Evolutionary conservation across 1,284 basidiomycete species (phyloP).

Genomic region (Fomitopsis palustris): DNA sequence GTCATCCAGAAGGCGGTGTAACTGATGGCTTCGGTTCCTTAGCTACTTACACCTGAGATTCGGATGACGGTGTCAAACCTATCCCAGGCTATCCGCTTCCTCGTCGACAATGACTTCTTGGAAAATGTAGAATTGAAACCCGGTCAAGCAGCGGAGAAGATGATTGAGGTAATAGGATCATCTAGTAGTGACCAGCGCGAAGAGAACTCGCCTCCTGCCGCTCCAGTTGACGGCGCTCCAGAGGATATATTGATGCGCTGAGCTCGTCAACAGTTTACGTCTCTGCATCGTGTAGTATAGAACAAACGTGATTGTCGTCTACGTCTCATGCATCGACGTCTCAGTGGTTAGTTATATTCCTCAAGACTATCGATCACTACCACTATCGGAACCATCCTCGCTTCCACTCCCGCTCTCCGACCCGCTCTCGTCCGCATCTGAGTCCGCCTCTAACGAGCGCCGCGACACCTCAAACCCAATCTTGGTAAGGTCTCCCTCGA

Average conservation of each 20-base stretch:
- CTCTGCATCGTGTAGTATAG: background rate
- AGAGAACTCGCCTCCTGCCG: background rate
- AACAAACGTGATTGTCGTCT: conserved; percentile 5
- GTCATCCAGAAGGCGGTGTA: background rate
- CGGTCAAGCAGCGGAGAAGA: conserved; percentile 72
- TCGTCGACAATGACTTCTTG: conserved; percentile 91
- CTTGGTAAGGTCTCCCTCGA: conserved; percentile 59
- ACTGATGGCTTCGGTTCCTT: background rate
- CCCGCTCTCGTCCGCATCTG: conserved; percentile 30
- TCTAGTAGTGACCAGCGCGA: conserved; percentile 1
- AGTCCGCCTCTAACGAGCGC: conserved; percentile 64
- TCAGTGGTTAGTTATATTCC: background rate
- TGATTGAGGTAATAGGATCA: conserved; percentile 54
- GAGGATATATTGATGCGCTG: background rate
- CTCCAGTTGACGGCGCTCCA: background rate
- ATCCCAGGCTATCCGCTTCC: conserved; percentile 89
- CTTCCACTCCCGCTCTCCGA: conserved; percentile 16
- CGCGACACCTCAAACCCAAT: conserved; percentile 81
- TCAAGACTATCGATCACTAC: conserved; percentile 11
- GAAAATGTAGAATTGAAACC: conserved; percentile 77
- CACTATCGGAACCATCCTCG: conserved; percentile 27
- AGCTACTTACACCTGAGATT: conserved; percentile 89
- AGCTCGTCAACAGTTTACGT: background rate
- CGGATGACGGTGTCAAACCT: conserved; percentile 89
- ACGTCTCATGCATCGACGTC: conserved; percentile 15